These are phyloP conservation scores for Microbotryum intermedium DNA, from an alignment of 1,284 basidiomycete species.

Conservation along the genomic window DNA sequence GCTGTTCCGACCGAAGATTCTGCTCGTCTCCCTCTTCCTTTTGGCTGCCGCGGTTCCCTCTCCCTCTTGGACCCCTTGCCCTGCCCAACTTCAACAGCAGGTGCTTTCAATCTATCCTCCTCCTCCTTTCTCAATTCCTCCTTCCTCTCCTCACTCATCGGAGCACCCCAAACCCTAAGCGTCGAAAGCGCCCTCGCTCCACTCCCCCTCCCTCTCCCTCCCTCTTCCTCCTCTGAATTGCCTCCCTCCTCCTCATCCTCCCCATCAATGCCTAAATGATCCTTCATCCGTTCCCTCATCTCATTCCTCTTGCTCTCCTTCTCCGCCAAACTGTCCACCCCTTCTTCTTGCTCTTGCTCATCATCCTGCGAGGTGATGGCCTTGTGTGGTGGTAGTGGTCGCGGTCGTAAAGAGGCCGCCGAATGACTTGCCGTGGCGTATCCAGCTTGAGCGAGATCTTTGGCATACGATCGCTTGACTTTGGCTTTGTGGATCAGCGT, in stretches of 20 bases:
- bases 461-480: slow-evolving; percentile 24
- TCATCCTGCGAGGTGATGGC: background rate
- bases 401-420: no score
- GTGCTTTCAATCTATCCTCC: no score
- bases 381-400: background rate
- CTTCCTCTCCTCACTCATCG: no score
- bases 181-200: background rate
- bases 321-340: slow-evolving; percentile 1
- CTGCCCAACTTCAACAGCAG: no score
- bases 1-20: background rate
- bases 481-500: slow-evolving; percentile 31
- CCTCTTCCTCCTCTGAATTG: background rate
- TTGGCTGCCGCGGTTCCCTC: background rate
- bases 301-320: slow-evolving; percentile 19
- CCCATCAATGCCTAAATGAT: slow-evolving; percentile 7
- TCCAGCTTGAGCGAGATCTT: slow-evolving; percentile 24
- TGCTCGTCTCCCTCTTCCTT: background rate
- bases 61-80: background rate
- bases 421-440: slow-evolving; percentile 7
- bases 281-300: slow-evolving; percentile 16
- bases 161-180: no score
- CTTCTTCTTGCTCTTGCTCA: background rate
- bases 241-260: background rate
- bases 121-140: no score
- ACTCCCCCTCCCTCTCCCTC: background rate